phyloP scores from a whole-genome alignment of 2,329 filamentous ascomycete genomes.

The Microsporum ferrugineum region DNA sequence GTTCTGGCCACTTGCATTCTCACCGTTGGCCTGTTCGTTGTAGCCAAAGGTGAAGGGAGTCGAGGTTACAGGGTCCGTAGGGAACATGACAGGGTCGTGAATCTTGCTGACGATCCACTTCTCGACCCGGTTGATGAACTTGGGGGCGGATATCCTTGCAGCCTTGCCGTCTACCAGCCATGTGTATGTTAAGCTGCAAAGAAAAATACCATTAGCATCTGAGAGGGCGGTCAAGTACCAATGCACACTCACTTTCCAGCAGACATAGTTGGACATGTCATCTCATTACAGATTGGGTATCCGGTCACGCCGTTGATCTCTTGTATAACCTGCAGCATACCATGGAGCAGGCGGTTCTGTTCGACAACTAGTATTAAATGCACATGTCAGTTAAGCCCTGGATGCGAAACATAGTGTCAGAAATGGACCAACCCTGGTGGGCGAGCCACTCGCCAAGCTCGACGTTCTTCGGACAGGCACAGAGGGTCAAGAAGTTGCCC shows the following conservation, averaged over 20 bases:
- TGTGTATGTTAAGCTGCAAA: constrained; percentile 73
- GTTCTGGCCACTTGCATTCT: constrained; percentile 38
- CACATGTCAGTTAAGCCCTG: too few species aligned
- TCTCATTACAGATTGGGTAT: constrained; percentile 68
- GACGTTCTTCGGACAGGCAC: constrained; percentile 82
- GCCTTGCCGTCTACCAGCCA: constrained; percentile 86
- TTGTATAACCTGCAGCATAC: constrained; percentile 79
- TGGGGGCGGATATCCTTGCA: constrained; percentile 80
- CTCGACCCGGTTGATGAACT: constrained; percentile 92
- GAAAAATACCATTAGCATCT: not conserved
- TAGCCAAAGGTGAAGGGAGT: constrained; percentile 35
- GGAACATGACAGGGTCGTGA: constrained; percentile 79
- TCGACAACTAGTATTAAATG: constrained; percentile 57
- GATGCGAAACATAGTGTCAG: not conserved
- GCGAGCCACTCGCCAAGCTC: constrained; percentile 93
- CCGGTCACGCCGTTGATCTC: constrained; percentile 69
- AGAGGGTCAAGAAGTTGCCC: constrained; percentile 94
- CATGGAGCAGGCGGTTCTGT: constrained; percentile 78
- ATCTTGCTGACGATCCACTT: constrained; percentile 97
- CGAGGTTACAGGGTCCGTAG: constrained; percentile 63
- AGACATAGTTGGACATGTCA: constrained; percentile 81
- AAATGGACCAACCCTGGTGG: constrained; percentile 62
- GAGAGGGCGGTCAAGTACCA: not conserved
- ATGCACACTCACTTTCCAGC: constrained; percentile 65
- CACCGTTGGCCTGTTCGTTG: constrained; percentile 39